Percentiles rank a stretch among this genome's conserved stretches.
Conservation (phyloP, 2,329 filamentous ascomycete genomes). For the Fusarium acutatum region DNA sequence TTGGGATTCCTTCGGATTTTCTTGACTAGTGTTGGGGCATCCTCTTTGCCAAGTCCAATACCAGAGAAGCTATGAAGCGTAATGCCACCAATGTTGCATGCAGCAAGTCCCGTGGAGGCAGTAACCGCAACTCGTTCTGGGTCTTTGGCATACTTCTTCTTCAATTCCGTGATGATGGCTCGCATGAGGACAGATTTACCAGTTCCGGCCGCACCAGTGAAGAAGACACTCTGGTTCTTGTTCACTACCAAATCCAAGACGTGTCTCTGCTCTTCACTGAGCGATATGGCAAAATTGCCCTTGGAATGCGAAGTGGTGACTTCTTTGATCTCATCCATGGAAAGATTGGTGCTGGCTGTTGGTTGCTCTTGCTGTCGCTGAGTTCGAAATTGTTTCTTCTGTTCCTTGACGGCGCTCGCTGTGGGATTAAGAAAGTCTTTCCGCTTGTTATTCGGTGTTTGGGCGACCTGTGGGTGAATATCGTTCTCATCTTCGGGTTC, state of each 20-base stretch:
- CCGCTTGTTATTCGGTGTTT: conserved; percentile 41
- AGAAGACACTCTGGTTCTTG: conserved; percentile 89
- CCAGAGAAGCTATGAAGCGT: conserved; percentile 96
- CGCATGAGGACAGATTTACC: conserved; percentile 97
- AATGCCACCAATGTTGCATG: conserved; percentile 95
- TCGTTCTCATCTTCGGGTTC: conserved; percentile 48
- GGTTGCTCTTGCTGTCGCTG: conserved; percentile 55
- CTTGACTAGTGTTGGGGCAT: conserved; percentile 79
- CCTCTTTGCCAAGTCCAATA: conserved; percentile 90
- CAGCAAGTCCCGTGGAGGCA: conserved; percentile 93
- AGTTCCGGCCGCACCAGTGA: conserved; percentile 95
- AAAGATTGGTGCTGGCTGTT: conserved; percentile 46
- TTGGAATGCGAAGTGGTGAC: conserved; percentile 43
- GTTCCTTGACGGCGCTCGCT: conserved; percentile 61
- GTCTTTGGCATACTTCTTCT: conserved; percentile 78
- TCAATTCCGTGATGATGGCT: conserved; percentile 84
- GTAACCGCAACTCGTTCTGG: conserved; percentile 90
- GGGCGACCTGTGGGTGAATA: not conserved
- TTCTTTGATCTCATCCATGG: conserved; percentile 52
- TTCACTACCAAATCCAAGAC: conserved; percentile 86
- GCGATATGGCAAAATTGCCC: conserved; percentile 63
- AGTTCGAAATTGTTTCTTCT: conserved; percentile 77
- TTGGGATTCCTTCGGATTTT: conserved; percentile 92
- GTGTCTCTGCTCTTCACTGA: conserved; percentile 87
- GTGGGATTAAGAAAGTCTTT: conserved; percentile 40